phyloP scores from a whole-genome alignment of 495 filamentous ascomycete species.

The Polyplosphaeria fusca region DNA sequence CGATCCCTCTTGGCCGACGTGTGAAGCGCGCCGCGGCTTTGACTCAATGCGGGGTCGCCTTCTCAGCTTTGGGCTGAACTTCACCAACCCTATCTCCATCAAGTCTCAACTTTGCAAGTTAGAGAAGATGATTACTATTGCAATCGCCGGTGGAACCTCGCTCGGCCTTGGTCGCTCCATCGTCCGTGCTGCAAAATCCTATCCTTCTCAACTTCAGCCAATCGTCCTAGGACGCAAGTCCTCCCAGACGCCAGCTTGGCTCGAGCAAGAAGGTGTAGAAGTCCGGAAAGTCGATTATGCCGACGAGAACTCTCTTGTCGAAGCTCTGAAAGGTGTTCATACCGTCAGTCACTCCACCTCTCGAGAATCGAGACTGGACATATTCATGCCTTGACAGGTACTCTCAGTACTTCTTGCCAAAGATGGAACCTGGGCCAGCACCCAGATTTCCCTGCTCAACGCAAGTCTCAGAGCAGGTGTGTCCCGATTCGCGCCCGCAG shows the following conservation, averaged over 20 bases:
- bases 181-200: not conserved
- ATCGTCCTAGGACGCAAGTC: conserved; percentile 5
- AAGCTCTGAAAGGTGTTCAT: conserved; percentile 30
- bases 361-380: not conserved
- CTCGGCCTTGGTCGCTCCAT: conserved; percentile 16
- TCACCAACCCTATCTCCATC: not conserved
- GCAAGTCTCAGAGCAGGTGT: conserved; percentile 38
- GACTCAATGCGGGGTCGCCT: conserved; percentile 9
- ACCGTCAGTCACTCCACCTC: conserved; percentile 26
- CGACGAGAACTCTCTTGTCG: conserved; percentile 26
- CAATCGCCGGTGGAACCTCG: conserved; percentile 15
- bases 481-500: conserved; percentile 39
- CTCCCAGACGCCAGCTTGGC: conserved; percentile 7
- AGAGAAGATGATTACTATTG: conserved; percentile 16
- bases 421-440: conserved; percentile 17
- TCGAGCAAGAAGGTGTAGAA: conserved; percentile 6
- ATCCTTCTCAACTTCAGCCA: conserved; percentile 6
- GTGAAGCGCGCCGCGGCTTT: not conserved
- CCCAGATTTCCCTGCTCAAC: conserved; percentile 36
- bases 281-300: conserved; percentile 33
- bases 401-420: conserved; percentile 34
- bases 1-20: conserved; percentile 1
- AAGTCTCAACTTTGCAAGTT: not conserved
- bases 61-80: not conserved
- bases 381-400: not conserved